Evolutionary conservation across 108 stramenopile genomes (phyloP).

Genomic region (Nitzschia inconspicua): DNA sequence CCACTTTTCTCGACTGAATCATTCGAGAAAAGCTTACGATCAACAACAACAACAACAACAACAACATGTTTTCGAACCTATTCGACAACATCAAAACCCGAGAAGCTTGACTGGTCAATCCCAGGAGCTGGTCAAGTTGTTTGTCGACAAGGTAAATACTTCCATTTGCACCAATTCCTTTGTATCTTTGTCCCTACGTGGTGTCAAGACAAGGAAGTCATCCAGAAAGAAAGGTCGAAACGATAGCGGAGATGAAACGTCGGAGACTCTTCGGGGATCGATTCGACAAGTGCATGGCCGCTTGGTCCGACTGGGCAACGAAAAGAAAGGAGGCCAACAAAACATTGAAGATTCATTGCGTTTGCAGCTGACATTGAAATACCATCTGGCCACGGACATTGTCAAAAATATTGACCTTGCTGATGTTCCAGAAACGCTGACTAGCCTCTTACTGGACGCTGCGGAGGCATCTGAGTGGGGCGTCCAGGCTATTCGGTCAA

Average conservation of each 20-base stretch:
- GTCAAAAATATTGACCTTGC: constrained; percentile 57
- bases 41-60: no score
- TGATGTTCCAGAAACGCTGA: constrained; percentile 13
- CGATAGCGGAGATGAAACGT: neutral
- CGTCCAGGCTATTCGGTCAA: neutral
- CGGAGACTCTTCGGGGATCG: constrained; percentile 28
- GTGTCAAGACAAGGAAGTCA: constrained; percentile 24
- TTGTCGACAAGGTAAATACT: constrained; percentile 11
- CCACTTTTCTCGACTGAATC: no score
- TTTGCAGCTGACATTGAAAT: constrained; percentile 72
- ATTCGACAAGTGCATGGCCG: constrained; percentile 44
- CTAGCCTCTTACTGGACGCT: constrained; percentile 13
- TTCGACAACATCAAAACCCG: no score
- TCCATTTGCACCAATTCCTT: constrained; percentile 26
- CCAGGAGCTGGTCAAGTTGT: constrained; percentile 12
- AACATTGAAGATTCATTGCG: constrained; percentile 7
- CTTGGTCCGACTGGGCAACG: constrained; percentile 9
- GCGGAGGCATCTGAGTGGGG: constrained; percentile 43
- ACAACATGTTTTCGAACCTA: no score
- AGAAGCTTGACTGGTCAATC: no score
- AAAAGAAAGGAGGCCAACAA: neutral
- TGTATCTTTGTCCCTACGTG: constrained; percentile 30
- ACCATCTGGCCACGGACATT: constrained; percentile 79
- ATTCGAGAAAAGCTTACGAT: no score
- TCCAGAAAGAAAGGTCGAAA: constrained; percentile 13